Base-by-base conservation (phyloP, 805 yeast species). In the Ogataea polymorpha region DNA sequence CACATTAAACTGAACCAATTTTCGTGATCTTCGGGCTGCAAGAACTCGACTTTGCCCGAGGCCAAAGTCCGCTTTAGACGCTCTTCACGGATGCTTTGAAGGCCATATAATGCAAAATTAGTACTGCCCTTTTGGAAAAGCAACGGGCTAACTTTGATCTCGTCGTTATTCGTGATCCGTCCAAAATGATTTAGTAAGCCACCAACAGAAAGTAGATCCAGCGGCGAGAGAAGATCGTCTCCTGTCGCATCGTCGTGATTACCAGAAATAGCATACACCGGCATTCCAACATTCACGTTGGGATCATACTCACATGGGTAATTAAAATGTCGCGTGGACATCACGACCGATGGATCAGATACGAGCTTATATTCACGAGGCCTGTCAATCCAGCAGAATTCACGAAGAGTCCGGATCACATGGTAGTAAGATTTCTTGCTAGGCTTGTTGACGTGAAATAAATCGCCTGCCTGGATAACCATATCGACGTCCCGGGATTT, bases 201-300 rank as follows among this genome's bases (percentile, higher is more conserved):
- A 2, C 87, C 67, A 6, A 85, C 86, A 14, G 86, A 76, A 10
- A 93, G 65, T 3, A 93, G 65, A 61, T 93, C 99, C 70, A 93
- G 69, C 0, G 99, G 96, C 40, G 90, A 80, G 11, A 93, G 66
- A 39, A 86, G 65, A 16, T 83, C 82, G 39, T 80, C 86, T 1
- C 98, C 98, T 0, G 96, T 86, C 3, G 96, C 87, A 63, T 93
- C 98, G 62, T 93, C 99, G 60, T 93, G 99, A 55, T 93, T 93
- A 2, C 99, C 99, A 33, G 91, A 80, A 4, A 93, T 91, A 6
- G 90, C 91, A 68, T 93, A 88, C 7, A 93, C 75, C 0, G 99
- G 99, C 12, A 90, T 75, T 0, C 95, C 80, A 3, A 93, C 82
- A 61, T 93, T 93, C 45, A 87, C 63, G 60, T 93, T 88, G 2